These are phyloP conservation scores for Darksidea phi DNA, from an alignment of 495 filamentous ascomycete species.

Conservation along the genomic window DNA sequence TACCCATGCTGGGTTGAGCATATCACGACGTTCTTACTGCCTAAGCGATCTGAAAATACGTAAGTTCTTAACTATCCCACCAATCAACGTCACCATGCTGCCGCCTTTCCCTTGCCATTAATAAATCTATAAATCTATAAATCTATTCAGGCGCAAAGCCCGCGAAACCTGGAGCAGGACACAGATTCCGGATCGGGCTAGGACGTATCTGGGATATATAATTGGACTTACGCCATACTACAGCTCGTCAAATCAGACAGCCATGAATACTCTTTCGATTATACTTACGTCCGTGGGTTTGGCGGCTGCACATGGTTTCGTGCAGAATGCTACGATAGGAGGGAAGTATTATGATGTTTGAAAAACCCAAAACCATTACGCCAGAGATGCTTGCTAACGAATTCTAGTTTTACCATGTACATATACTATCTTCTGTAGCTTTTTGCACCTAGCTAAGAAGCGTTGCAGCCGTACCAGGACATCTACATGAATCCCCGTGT, in stretches of 20 bases:
- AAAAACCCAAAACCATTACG: slow-evolving; percentile 9
- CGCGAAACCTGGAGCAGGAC: no score
- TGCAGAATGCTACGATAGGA: slow-evolving; percentile 49
- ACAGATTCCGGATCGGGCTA: no score
- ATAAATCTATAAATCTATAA: no score
- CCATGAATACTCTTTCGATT: slow-evolving; percentile 9
- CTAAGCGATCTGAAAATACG: no score
- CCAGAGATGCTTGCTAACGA: not conserved
- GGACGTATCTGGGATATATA: no score
- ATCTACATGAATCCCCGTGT: slow-evolving; percentile 45
- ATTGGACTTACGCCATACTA: no score
- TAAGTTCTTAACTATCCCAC: no score
- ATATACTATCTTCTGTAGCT: not conserved
- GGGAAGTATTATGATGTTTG: slow-evolving; percentile 32
- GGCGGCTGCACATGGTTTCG: slow-evolving; percentile 30
- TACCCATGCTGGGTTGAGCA: no score
- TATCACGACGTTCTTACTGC: no score
- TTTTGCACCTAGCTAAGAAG: not conserved
- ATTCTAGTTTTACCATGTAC: slow-evolving; percentile 14
- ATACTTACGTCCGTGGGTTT: slow-evolving; percentile 1
- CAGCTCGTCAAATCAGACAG: not conserved
- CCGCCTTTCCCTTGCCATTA: no score
- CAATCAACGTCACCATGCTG: no score
- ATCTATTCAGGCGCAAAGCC: no score
- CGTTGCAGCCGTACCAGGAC: slow-evolving; percentile 48